These are phyloP conservation scores for Penicillium sp. DNA, from an alignment of 2,329 filamentous ascomycete species.

Conservation along the genomic window DNA sequence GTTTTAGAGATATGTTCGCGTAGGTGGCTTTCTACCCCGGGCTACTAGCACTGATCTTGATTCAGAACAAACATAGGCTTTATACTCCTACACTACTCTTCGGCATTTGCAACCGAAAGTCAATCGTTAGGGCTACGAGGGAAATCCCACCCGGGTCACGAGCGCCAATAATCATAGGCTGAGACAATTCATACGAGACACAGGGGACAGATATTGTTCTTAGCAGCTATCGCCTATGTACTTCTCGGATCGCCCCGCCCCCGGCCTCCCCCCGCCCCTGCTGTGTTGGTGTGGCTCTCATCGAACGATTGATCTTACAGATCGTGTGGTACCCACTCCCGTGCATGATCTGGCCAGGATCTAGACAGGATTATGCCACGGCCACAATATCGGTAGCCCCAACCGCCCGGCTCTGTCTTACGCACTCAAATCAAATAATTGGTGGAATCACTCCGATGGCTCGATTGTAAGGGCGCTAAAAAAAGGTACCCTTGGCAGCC, in stretches of 20 bases:
- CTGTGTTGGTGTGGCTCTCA: constrained; percentile 2
- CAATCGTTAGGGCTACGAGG: background rate
- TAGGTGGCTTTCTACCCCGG: background rate
- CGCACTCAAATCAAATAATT: background rate
- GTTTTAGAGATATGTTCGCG: background rate
- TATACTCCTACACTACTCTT: background rate
- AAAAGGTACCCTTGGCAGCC: background rate
- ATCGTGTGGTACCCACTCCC: constrained; percentile 2
- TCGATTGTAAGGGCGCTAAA: background rate
- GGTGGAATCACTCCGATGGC: background rate
- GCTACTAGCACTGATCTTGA: background rate
- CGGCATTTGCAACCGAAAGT: background rate
- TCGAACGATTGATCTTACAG: constrained; percentile 10
- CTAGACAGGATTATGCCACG: constrained; percentile 1
- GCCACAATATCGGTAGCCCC: constrained; percentile 1
- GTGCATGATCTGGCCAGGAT: constrained; percentile 5
- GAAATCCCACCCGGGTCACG: background rate
- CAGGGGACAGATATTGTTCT: too few species aligned
- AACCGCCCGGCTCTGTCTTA: background rate
- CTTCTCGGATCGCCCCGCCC: background rate
- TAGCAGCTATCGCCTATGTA: too few species aligned
- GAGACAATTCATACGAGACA: constrained; percentile 1
- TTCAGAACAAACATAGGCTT: background rate
- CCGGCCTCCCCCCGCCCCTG: too few species aligned
- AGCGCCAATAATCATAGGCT: background rate